Evolutionary conservation across 129 eudicot genomes (phyloP).

Genomic region (Heracleum sosnowskyi): DNA sequence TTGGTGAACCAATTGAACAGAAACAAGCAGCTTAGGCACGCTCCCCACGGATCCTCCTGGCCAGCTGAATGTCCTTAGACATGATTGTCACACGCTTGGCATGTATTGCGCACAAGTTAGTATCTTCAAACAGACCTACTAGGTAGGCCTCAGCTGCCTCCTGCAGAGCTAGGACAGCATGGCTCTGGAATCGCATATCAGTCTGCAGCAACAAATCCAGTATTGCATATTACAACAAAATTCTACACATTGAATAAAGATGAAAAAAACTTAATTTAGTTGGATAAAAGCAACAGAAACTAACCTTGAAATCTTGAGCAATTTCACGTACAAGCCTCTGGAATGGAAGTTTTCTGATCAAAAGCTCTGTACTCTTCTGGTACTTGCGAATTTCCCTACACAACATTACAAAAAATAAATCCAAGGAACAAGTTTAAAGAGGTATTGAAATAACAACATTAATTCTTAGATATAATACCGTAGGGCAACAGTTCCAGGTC

Average conservation of each 20-base stretch:
- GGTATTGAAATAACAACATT: too few relatives aligned
- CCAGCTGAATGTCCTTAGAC: neutral
- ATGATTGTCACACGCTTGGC: neutral
- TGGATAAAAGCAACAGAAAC: neutral
- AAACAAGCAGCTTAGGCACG: neutral
- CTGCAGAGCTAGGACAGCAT: neutral
- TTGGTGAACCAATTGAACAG: neutral
- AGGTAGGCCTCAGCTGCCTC: neutral
- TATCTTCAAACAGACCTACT: neutral
- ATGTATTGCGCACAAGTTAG: neutral
- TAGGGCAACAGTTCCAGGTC: too few relatives aligned
- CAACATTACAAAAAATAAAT: too few relatives aligned
- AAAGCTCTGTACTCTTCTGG: too few relatives aligned
- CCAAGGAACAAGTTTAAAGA: too few relatives aligned
- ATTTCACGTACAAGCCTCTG: neutral
- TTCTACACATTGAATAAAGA: neutral
- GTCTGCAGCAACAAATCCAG: neutral
- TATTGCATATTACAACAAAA: neutral
- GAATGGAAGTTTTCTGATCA: too few relatives aligned
- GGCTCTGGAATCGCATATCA: neutral
- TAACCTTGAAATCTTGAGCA: neutral
- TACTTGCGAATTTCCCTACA: too few relatives aligned
- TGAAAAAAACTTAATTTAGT: neutral
- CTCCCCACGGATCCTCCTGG: neutral
- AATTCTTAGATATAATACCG: too few relatives aligned